A percentile compares a stretch with the other conserved stretches of the same genome.
Evolutionary conservation across 139 green algal species (phyloP).

Genomic region (Desmodesmus armatus): DNA sequence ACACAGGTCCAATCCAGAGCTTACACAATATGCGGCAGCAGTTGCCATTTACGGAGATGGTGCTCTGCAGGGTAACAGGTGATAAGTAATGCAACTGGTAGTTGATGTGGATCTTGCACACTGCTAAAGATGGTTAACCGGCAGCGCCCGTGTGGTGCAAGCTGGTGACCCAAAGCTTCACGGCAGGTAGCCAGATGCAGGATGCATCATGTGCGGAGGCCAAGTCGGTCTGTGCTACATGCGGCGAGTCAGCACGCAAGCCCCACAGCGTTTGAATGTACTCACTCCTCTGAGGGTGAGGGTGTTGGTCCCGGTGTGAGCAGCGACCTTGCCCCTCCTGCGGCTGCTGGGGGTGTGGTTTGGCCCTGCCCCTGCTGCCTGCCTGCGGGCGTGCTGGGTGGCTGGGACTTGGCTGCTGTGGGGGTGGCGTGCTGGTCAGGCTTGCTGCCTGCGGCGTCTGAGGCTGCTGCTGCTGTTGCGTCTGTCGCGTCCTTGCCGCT

Average conservation of each 20-base stretch:
- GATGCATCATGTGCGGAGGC: not conserved
- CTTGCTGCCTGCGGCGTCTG: conserved; percentile 6
- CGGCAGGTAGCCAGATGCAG: not conserved
- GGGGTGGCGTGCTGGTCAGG: conserved; percentile 5
- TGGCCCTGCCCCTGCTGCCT: not conserved
- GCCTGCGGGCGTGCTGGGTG: not conserved
- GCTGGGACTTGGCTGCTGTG: not conserved
- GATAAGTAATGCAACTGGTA: not conserved
- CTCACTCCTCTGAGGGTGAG: conserved; percentile 58
- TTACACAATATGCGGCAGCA: too few species aligned
- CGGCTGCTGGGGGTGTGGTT: not conserved
- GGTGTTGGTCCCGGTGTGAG: conserved; percentile 33
- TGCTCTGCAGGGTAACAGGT: not conserved
- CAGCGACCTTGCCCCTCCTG: not conserved
- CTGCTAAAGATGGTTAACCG: not conserved
- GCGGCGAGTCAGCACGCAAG: not conserved
- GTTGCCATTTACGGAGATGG: too few species aligned
- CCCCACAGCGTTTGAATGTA: too few species aligned
- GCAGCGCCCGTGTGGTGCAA: not conserved
- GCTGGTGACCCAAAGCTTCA: not conserved
- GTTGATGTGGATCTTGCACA: not conserved
- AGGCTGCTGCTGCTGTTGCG: not conserved
- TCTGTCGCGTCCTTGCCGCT: too few species aligned
- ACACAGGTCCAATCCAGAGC: not conserved
- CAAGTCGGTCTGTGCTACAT: not conserved